Conservation (phyloP, 202 grass and related monocot genomes). For the Setaria viridis region DNA sequence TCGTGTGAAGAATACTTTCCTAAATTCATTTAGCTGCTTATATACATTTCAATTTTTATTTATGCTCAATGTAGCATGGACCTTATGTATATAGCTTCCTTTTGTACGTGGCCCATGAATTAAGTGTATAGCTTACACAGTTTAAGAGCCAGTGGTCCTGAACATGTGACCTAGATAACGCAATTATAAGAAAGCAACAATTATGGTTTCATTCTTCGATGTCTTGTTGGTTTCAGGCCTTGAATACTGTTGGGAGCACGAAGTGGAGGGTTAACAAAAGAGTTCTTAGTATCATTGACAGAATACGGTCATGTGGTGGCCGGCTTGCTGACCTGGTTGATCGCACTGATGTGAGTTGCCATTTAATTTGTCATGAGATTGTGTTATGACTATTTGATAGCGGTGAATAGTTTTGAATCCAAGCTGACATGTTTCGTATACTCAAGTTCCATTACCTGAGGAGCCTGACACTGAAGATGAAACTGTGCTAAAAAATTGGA, state of each 20-base stretch:
- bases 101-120: background rate
- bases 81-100: background rate
- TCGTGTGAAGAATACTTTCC: conserved; percentile 18
- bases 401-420: conserved; percentile 1
- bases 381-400: background rate
- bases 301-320: conserved; percentile 92
- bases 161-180: background rate
- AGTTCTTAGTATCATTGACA: conserved; percentile 88
- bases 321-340: conserved; percentile 92
- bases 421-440: conserved; percentile 23
- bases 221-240: conserved; percentile 65
- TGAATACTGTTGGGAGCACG: conserved; percentile 89
- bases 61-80: background rate
- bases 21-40: conserved; percentile 16
- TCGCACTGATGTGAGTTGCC: conserved; percentile 79
- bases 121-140: background rate
- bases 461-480: conserved; percentile 91
- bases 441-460: conserved; percentile 77
- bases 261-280: conserved; percentile 97
- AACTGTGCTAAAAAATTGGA: conserved; percentile 74
- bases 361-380: conserved; percentile 25
- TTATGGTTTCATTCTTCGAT: conserved; percentile 8
- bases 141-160: background rate
- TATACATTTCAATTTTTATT: conserved; percentile 31
- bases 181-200: background rate